Base-by-base conservation (phyloP, 169 alveolate genomes). In the Plasmodium berghei region DNA sequence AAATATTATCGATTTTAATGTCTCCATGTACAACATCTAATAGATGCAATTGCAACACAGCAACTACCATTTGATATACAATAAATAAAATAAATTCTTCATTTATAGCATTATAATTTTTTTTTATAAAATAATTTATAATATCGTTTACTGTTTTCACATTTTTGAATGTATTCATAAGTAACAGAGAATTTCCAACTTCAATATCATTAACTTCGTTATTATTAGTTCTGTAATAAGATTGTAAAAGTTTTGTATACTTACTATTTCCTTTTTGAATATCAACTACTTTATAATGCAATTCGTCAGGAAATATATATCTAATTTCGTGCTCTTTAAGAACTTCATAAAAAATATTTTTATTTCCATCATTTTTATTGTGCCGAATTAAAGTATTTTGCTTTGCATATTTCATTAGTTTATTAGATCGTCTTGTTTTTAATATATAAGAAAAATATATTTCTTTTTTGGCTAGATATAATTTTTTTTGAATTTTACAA, bases 1-100 rank as follows among this genome's bases (percentile, higher is more conserved):
- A 70, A 24, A 83, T 56, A 20, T 83, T 83, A 61, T 83, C 90
- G 5, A 83, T 83, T 83, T 83, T 83, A n/a, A 83, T 62, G 16
- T 83, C 90, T 6, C 90, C 90, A 62, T 83, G 90, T 20, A 83
- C 52, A 28, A 83, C 64, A 56, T 70, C 90, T 61, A 83, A 14
- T 1, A 83, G 14, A n/a, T 83, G 90, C 61, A 83, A 58, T 49
- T 83, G 90, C 14, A 83, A 22, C 45, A 83, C 14, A 18, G 86
- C 61, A 2, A 83, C 73, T 3, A 83, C 62, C 54, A 83, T 40
- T 10, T 83, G 90, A 61, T 83, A 70, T 26, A 83, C 42, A 62
- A 83, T 69, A 46, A 69, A 83, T 55, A 83, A 20, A 20, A 83
- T 72, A 9, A 83, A 42, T 72, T 83, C 90, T 20, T 83, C 90